Evolutionary conservation across 192 early-diverging fungal species (phyloP).

Genomic region (Coemansia sp.): DNA sequence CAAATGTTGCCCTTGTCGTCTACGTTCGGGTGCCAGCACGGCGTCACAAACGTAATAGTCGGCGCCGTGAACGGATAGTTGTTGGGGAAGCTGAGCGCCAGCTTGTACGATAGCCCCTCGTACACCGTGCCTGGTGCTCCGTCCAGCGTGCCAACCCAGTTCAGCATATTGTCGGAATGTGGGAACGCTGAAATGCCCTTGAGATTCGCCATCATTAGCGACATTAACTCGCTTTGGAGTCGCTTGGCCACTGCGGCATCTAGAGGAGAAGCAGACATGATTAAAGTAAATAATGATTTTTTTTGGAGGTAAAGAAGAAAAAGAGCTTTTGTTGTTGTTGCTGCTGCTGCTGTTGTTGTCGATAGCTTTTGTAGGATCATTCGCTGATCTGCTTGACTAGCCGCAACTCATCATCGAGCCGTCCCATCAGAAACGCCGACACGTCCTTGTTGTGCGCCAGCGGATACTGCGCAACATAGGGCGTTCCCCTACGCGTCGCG

Average conservation of each 20-base stretch:
- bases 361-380: neutral
- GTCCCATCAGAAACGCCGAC: conserved; percentile 15
- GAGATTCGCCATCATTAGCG: conserved; percentile 62
- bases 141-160: conserved; percentile 87
- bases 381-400: conserved; percentile 15
- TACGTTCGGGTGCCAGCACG: conserved; percentile 96
- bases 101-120: conserved; percentile 92
- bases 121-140: conserved; percentile 90
- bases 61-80: conserved; percentile 92
- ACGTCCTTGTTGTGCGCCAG: neutral
- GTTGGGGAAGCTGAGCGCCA: conserved; percentile 65
- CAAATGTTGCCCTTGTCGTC: conserved; percentile 91
- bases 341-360: no score
- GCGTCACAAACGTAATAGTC: conserved; percentile 79
- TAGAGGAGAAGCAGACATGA: conserved; percentile 24
- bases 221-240: conserved; percentile 62
- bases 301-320: neutral
- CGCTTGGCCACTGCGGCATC: conserved; percentile 44
- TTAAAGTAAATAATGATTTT: neutral
- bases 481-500: conserved; percentile 13
- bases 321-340: no score
- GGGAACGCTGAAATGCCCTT: conserved; percentile 69
- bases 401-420: conserved; percentile 23
- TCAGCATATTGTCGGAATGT: conserved; percentile 59
- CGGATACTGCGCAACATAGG: conserved; percentile 20